These are phyloP conservation scores for Colletotrichum shisoi DNA, from an alignment of 2,329 filamentous ascomycete species.

Conservation along the genomic window DNA sequence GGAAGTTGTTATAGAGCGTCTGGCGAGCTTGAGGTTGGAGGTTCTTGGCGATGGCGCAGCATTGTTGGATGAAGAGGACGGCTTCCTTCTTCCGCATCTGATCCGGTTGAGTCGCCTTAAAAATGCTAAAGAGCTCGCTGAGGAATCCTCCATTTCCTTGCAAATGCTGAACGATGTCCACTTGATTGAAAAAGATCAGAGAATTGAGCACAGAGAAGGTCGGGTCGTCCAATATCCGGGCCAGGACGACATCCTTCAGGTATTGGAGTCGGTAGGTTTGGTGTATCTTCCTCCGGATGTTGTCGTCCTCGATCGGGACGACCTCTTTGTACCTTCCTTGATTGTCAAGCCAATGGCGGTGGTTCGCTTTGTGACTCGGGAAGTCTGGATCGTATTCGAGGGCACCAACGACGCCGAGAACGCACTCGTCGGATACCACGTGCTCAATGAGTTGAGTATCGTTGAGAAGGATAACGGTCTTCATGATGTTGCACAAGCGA, in stretches of 20 bases:
- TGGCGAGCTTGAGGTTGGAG: slow-evolving; percentile 83
- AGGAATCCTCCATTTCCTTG: slow-evolving; percentile 81
- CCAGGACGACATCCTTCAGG: slow-evolving; percentile 96
- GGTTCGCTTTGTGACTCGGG: slow-evolving; percentile 95
- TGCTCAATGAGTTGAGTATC: slow-evolving; percentile 95
- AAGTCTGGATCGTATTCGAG: slow-evolving; percentile 99
- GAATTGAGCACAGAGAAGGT: slow-evolving; percentile 98
- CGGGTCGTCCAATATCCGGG: slow-evolving; percentile 93
- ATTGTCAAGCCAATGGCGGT: slow-evolving; percentile 89
- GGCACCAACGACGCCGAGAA: slow-evolving; percentile 91
- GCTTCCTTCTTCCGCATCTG: slow-evolving; percentile 86
- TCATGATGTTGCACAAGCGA: slow-evolving; percentile 96
- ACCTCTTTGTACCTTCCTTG: slow-evolving; percentile 95
- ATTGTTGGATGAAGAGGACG: slow-evolving; percentile 95
- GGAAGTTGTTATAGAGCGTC: slow-evolving; percentile 87
- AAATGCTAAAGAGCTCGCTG: slow-evolving; percentile 86
- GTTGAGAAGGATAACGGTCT: slow-evolving; percentile 91
- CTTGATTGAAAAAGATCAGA: slow-evolving; percentile 98
- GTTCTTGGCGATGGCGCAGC: slow-evolving; percentile 92
- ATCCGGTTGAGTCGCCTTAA: slow-evolving; percentile 70
- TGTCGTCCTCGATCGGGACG: slow-evolving; percentile 84
- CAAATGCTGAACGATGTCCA: slow-evolving; percentile 96
- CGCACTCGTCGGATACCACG: slow-evolving; percentile 86
- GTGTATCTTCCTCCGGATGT: slow-evolving; percentile 89
- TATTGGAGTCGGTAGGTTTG: slow-evolving; percentile 96